Evolutionary conservation across 176 grass and related monocot genomes (phyloP), one percentile per base, ranked within the genome.

Genomic region (Juncus effusus): DNA sequence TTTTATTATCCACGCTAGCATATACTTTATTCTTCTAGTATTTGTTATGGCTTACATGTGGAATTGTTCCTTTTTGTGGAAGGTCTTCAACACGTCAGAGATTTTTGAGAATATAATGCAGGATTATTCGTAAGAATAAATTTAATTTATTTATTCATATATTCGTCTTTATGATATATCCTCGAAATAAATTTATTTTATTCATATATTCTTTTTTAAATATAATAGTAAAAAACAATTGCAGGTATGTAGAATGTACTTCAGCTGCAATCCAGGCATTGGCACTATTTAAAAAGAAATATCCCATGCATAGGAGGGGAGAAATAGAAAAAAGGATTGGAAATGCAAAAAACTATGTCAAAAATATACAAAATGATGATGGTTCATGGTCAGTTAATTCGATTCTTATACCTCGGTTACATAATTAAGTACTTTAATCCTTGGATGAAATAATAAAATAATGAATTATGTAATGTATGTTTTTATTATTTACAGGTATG

Each of bases 171-270:
- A 16, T 13, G 66, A 78, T 62, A 2, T 51, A 64, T 77, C 16
- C 54, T 42, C 65, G 13, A 37, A 60, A 75, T n/a, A 63, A 10
- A 13, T 74, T 40, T 75, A 0, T 14, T 59, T 15, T 55, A 40
- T 40, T 56, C 37, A 9, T 42, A 5, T 4, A 58, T 47, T 51
- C n/a, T 82, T 3, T 50, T 57, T 10, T 16, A 16, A n/a, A 54
- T 40, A 41, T 9, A 16, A 61, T 42, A 59, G 13, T 79, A 19
- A 10, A 60, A 4, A 70, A 47, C 64, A 51, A 59, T 38, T 63
- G 16, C 77, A 89, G 86, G 63, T 89, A 80, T 5, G 77, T 84
- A 1, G 86, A 89, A 82, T 89, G 86, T 61, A 89, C 86, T 16
- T 84, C 86, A 38, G 84, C 86, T 44, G 72, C 68, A 69, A 78